Evolutionary conservation across 805 yeast genomes (phyloP), one percentile per base, ranked within the genome.

Genomic region (Pichia occidentalis): DNA sequence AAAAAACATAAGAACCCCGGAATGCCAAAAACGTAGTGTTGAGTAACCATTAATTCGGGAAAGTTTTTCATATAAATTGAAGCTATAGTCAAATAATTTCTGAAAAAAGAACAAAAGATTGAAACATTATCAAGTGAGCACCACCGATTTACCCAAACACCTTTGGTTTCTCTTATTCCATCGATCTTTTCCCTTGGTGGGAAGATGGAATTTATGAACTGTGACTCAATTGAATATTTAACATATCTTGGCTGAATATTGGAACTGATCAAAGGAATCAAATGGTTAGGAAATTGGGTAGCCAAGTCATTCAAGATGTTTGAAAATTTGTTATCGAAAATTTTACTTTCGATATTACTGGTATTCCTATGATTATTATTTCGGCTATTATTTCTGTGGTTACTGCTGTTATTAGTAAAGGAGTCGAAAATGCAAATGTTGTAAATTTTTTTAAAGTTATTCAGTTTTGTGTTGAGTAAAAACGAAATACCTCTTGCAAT

Each of bases 111-210:
- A 42, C 70, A 67, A 56, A 78, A 78, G 3, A 78, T 59, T 47
- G 75, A 79, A 38, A 75, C 63, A 22, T 49, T 49, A 44, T 75
- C 81, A 40, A 70, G 59, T 35, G 67, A 61, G 37, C 70, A 64
- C 85, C 85, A 79, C 46, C 77, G 61, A 40, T 68, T 61, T 8
- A 75, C 79, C 85, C 85, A 78, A 19, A 65, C 50, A 5, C 81
- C 84, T 41, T 62, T 69, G 7, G 83, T 76, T 43, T 78, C 78
- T 11, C 64, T 51, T 32, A 76, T 72, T 7, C 80, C 77, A 23
- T 46, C 36, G 54, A 64, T 54, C 23, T 60, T 59, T 1, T 47
- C 52, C 10, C 36, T 43, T 18, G 73, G 73, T 1, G 73, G 70
- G 11, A 43, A 36, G 53, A 65, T 50, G 23, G 71, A 61, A 34